Evolutionary conservation across 495 filamentous ascomycete species (phyloP), one percentile per base, ranked within the genome.

Genomic region (Penicillium odoratum): DNA sequence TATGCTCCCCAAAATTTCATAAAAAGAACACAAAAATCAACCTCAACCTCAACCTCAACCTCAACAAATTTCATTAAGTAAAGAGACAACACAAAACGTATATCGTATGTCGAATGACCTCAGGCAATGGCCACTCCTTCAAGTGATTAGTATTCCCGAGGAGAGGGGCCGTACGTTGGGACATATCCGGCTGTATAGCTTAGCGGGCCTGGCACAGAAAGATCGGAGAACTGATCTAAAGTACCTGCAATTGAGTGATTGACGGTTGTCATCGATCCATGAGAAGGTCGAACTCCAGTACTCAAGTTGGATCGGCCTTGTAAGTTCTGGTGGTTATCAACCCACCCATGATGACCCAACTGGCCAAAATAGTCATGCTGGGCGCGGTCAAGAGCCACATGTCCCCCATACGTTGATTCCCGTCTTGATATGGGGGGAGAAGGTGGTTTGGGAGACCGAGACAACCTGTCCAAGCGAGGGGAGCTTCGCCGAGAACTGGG

Each of bases 401-500:
- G 67, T 4, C 62, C 60, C 16, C 66, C 62, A 26, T 72, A 69
- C 0, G 60, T 61, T 3, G 75, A 77, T 31, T 75, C 74, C 13
- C 75, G 71, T 48, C 69, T 67, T 38, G 70, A 69, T 3, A 65
- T 71, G 2, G 74, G 70, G 7, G 74, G 74, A 6, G 75, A 78
- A 13, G 71, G 70, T 9, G 76, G 66, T 36, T 71, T 75, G n/a
- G 75, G 73, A 29, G 75, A 76, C 29, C 74, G 74, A 33, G 74
- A 63, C 29, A 67, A 36, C 59, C 66, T 60, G 13, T 77, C 74
- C 0, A 75, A 60, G 16, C 71, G 72, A 15, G 76, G 77, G 9
- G 77, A 80, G 51, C 70, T 63, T 61, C 68, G 69, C 44, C 74
- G 68, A 18, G 77, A 80, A 63, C 72, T 75, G 36, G 77, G 75